Base-by-base conservation (phyloP, 2,329 filamentous ascomycete genomes). In the Exophiala spinifera region DNA sequence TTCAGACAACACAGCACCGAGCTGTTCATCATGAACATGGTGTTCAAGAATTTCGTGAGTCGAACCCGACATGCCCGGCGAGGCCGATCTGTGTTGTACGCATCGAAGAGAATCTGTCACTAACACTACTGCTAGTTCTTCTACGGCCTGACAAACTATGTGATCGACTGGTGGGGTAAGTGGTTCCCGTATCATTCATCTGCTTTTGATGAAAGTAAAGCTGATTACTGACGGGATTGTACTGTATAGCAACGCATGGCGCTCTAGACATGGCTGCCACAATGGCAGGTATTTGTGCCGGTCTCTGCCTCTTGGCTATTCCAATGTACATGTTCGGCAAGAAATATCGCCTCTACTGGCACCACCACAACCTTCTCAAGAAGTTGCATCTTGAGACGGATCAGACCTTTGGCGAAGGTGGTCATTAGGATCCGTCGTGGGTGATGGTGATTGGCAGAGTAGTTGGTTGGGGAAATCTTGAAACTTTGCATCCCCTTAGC, bases 321-420 rank as follows among this genome's bases (percentile, higher is more conserved):
- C 66, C 66, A 4, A 68, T 70, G 65, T 70, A 69, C 49, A 63
- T 70, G 8, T 70, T 55, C 42, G 67, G 68, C 13, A 70, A 70
- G 61, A 63, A 61, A 20, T 70, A 67, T 49, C 59, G 67, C 31
- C 66, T 64, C 53, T 69, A 64, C 28, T 59, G 56, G 56, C 56
- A 55, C 31, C 49, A 59, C 21, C 48, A 58, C 23, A 58, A 58
- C 23, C 34, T 46, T 17, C 25, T 58, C 33, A 51, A 51, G 43
- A 48, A 25, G 45, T 21, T 58, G 21, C 46, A 48, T 20, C 39
- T 58, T 33, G 55, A 58, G 45, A 58, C 55, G 7, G 47, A 55
- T 39, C 47, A 58, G 33, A 34, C 51, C 14, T 39, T 39, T 39
- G 55, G 51, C 11, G 51, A 50, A 6, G 47, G 42, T 28, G 21